Conservation (phyloP, 192 early-diverging fungal genomes). For the Martensiomyces pterosporus region DNA sequence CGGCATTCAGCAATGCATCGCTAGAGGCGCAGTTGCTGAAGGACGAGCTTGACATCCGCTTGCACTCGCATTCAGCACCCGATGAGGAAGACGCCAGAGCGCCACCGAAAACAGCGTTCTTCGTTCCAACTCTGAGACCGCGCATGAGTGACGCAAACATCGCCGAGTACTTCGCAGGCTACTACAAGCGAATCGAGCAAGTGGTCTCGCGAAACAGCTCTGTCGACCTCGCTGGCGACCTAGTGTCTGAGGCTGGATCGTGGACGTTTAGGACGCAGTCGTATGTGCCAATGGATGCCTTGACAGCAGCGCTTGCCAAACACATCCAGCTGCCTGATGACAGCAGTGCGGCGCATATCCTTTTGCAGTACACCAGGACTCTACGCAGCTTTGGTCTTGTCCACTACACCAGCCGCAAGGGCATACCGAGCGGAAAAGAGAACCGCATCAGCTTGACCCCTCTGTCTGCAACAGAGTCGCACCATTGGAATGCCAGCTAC, state of each 20-base stretch:
- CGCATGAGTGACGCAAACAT: slow-evolving; percentile 1
- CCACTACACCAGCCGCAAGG: not conserved
- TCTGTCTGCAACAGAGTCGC: not conserved
- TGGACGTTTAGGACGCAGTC: slow-evolving; percentile 17
- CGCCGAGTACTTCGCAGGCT: not conserved
- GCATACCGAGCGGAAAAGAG: not conserved
- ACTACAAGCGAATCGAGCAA: slow-evolving; percentile 1
- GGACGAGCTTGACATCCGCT: slow-evolving; percentile 18
- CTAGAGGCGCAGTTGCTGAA: slow-evolving; percentile 3
- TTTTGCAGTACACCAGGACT: slow-evolving; percentile 3
- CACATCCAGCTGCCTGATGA: not conserved
- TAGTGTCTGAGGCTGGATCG: slow-evolving; percentile 16
- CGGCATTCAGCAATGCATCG: not conserved
- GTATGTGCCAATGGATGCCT: slow-evolving; percentile 1
- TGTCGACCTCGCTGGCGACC: not conserved
- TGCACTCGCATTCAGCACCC: slow-evolving; percentile 1
- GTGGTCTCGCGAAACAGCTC: not conserved
- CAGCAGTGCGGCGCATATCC: too few relatives aligned
- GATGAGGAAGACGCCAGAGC: not conserved
- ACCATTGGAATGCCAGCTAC: not conserved
- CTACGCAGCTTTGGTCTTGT: slow-evolving; percentile 10
- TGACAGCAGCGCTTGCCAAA: slow-evolving; percentile 2
- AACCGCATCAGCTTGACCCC: not conserved
- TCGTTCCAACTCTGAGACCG: not conserved
- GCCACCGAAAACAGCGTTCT: slow-evolving; percentile 14